Base-by-base conservation (phyloP, 139 green algal genomes). In the Picochlorum sp. region DNA sequence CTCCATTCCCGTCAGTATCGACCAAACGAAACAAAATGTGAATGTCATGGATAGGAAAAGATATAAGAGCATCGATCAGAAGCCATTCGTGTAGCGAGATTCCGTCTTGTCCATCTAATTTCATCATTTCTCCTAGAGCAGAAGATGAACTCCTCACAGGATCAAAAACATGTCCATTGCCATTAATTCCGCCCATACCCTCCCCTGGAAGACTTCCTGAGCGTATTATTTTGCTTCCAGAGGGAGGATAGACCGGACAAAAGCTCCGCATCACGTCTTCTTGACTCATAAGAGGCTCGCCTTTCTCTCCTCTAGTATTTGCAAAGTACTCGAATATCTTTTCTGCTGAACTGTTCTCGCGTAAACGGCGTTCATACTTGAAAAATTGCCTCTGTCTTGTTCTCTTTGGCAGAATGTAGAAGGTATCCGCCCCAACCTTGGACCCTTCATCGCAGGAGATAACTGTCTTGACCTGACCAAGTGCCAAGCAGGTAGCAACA, bases 271-370 rank as follows among this genome's bases (percentile, higher is more conserved):
- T 66, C 38, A 92, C 49, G 62, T 89, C 85, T 2, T 60, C 52
- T 4, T 70, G 66, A 9, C 59, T 70, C 77, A 91, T 82, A 31
- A 26, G 15, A 38, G 18, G 20, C n/a, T 31, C 31, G 23, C 58
- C 45, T 21, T 61, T 45, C 45, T 45, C 41, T 4, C 49, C 31
- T 18, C 49, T 41, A 13, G 62, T 21, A 31, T 54, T 77, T 16
- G 72, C 72, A 76, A 95, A 95, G 50, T 95, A 95, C 4, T 89
- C 85, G 57, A 88, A 95, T 2, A 90, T 68, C 72, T 94, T 95
- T 44, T 94, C 86, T 1, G 86, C 77, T 0, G 75, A 60, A 65
- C 72, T 85, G n/a, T 82, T 71, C 24, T 92, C 84, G 2, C 81
- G 57, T 15, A 92, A 82, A 14, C 87, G 72, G 63, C 91, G 94